Evolutionary conservation across 2,329 filamentous ascomycete genomes (phyloP), one percentile per base, ranked within the genome.

Genomic region (Emericellopsis atlantica): DNA sequence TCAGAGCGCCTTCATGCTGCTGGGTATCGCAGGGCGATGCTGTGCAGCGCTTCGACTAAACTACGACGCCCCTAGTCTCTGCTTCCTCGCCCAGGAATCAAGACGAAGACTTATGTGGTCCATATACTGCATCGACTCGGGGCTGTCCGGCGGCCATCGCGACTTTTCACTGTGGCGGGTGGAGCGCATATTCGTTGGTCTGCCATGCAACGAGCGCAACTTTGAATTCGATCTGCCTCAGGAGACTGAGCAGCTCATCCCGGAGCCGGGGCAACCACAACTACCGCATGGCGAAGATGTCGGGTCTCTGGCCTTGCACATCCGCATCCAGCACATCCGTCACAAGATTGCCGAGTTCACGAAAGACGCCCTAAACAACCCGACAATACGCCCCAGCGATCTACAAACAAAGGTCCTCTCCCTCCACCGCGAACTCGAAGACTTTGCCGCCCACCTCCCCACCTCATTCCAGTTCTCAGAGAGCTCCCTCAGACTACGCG

Each of bases 161-260:
- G 65, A 68, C 45, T 67, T 65, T 44, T 58, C 64, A n/a, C 55
- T 67, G 7, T 67, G 63, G 53, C 56, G 57, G 2, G 54, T 58
- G 12, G 64, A 66, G 24, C 55, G 52, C 15, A 64, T 69, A 22
- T 58, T 64, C 43, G 53, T 68, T 31, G 53, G 59, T 26, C 50
- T 66, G 31, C 65, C 66, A 1, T 65, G 62, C 46, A 58, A 62
- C 41, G 65, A 69, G 46, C 58, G 61, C 42, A 62, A 67, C 31
- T 69, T 69, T 45, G 73, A 78, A 50, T 75, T 74, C 46, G 72
- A 76, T 50, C 62, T 76, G 2, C 69, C 72, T 5, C 72, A 76
- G 48, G 59, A 62, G 5, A 72, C 71, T 7, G 70, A 75, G 44
- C 62, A 63, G 38, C 63, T 74, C n/a, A 59, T 68, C 14, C 64